phyloP scores from a whole-genome alignment of 2,329 filamentous ascomycete species.

The Neocatenulostroma microsporum region DNA sequence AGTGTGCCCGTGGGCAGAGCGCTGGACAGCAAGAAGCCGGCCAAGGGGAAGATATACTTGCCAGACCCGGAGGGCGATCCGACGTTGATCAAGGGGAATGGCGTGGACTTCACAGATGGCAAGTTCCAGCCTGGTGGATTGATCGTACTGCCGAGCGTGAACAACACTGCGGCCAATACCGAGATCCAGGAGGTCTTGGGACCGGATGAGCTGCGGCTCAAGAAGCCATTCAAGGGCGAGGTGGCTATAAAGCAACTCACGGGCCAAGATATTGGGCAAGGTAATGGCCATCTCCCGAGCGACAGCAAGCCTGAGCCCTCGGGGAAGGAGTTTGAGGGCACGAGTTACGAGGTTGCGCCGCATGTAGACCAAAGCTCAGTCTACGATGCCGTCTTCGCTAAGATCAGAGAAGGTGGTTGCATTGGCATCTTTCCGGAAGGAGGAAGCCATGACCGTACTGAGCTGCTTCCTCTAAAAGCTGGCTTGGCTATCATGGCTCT shows the following conservation, averaged over 20 bases:
- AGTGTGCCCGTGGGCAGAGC: constrained; percentile 89
- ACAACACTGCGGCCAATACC: constrained; percentile 70
- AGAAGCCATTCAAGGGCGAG: constrained; percentile 75
- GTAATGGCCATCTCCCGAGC: constrained; percentile 48
- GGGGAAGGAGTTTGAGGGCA: constrained; percentile 60
- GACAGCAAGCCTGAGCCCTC: constrained; percentile 47
- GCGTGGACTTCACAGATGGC: constrained; percentile 67
- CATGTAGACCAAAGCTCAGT: constrained; percentile 92
- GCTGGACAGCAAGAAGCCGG: constrained; percentile 78
- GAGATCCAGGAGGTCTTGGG: constrained; percentile 77
- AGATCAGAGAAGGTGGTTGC: constrained; percentile 73
- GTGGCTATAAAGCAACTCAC: constrained; percentile 74
- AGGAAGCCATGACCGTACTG: constrained; percentile 88
- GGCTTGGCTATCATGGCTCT: constrained; percentile 98
- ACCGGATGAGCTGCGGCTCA: constrained; percentile 72
- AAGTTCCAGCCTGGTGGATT: constrained; percentile 68
- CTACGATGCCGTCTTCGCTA: constrained; percentile 84
- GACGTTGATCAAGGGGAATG: constrained; percentile 68
- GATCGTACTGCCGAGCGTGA: constrained; percentile 76
- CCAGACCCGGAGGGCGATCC: constrained; percentile 82
- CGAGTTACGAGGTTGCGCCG: constrained; percentile 78
- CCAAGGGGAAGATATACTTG: constrained; percentile 72
- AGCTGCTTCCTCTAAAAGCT: constrained; percentile 86
- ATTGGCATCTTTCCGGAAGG: constrained; percentile 97
- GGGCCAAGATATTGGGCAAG: constrained; percentile 57